A percentile compares a stretch with the other conserved stretches of the same genome.
Conservation (phyloP, 805 yeast species). For the Candida coquimbonensis region DNA sequence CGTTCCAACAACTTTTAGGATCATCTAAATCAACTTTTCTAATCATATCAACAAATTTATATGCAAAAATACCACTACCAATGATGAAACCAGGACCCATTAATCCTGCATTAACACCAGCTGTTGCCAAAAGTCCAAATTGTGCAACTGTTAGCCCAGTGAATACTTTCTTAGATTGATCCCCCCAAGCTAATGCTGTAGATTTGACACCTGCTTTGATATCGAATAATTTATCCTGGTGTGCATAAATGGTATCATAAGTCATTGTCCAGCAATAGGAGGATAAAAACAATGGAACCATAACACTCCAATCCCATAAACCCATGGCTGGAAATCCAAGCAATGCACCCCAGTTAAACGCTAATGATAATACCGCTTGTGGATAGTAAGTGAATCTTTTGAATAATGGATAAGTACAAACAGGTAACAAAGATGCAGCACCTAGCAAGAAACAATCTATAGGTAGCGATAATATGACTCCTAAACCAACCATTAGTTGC, state of each 20-base stretch:
- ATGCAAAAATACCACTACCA: conserved; percentile 62
- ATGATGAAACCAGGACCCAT: conserved; percentile 81
- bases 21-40: conserved; percentile 67
- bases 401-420: conserved; percentile 85
- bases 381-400: conserved; percentile 96
- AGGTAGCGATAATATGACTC: conserved; percentile 67
- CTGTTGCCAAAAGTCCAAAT: conserved; percentile 49
- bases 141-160: conserved; percentile 62
- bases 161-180: conserved; percentile 62
- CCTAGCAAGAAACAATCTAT: conserved; percentile 77
- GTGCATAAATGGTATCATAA: conserved; percentile 95
- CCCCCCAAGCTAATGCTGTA: conserved; percentile 94
- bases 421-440: conserved; percentile 70
- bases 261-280: conserved; percentile 90
- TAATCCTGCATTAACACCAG: conserved; percentile 65
- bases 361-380: conserved; percentile 70
- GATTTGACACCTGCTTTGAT: conserved; percentile 87
- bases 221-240: conserved; percentile 90
- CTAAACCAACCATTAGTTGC: conserved; percentile 70
- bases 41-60: conserved; percentile 63
- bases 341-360: conserved; percentile 92
- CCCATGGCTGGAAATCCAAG: conserved; percentile 97
- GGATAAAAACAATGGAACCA: conserved; percentile 70
- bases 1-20: conserved; percentile 77
- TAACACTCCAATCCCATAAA: conserved; percentile 66